phyloP scores from a whole-genome alignment of 768 basidiomycete species.

The Tubosaeta sp. region DNA sequence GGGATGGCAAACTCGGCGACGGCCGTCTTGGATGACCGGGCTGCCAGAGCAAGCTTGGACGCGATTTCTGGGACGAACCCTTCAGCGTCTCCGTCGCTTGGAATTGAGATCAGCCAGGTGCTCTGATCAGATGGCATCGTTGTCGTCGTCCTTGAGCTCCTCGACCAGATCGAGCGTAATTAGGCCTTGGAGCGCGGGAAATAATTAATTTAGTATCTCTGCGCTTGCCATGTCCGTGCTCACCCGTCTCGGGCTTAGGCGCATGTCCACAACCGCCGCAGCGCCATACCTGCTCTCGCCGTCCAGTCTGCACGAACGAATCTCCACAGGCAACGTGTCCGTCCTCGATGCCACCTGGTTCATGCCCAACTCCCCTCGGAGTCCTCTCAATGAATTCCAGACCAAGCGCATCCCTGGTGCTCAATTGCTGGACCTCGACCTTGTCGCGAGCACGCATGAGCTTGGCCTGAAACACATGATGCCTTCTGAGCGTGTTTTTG shows the following conservation, averaged over 20 bases:
- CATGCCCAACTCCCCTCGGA: conserved; percentile 84
- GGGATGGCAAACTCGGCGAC: conserved; percentile 73
- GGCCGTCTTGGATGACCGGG: conserved; percentile 45
- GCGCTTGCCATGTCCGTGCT: background rate
- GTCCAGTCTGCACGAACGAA: conserved; percentile 37
- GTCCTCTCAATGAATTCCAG: conserved; percentile 63
- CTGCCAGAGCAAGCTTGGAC: conserved; percentile 56
- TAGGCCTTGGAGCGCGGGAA: conserved; percentile 2
- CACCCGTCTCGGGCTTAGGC: conserved; percentile 14
- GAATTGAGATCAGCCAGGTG: conserved; percentile 88
- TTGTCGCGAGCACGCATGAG: conserved; percentile 67
- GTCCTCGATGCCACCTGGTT: conserved; percentile 85
- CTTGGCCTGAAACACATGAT: conserved; percentile 94
- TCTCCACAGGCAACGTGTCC: conserved; percentile 29
- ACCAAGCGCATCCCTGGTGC: conserved; percentile 66
- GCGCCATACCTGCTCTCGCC: conserved; percentile 54
- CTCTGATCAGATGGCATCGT: conserved; percentile 93
- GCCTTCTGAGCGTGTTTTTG: conserved; percentile 68
- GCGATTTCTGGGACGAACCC: conserved; percentile 62
- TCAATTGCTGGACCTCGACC: conserved; percentile 75
- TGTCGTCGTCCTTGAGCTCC: background rate
- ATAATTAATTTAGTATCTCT: conserved; percentile 5
- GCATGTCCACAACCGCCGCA: conserved; percentile 36
- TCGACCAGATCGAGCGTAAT: background rate
- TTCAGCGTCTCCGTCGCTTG: conserved; percentile 82